Evolutionary conservation across 768 basidiomycete species (phyloP), one percentile per base, ranked within the genome.

Genomic region (Lentinula aciculospora): DNA sequence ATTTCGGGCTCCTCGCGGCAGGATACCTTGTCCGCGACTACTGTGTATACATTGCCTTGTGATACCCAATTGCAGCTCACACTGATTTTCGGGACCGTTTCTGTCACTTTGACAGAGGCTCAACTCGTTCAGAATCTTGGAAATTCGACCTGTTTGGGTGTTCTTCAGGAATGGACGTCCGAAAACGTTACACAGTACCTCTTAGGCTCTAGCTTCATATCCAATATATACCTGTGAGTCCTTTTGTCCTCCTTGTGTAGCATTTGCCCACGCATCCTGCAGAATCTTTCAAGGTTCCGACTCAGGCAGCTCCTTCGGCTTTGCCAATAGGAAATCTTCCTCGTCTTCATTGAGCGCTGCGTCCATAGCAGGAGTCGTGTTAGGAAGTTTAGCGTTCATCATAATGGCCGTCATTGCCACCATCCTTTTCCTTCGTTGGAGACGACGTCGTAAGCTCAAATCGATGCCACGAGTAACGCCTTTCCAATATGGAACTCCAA

Each of bases 141-240:
- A 44, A 46, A 56, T 29, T 44, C 40, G 12, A 46, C 40, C 12
- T 56, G 54, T 36, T 6, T 44, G 31, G 54, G 54, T 19, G 40
- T 46, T 10, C 28, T 56, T 8, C 39, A 56, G n/a, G 54, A 56
- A 45, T 56, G 54, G 54, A 23, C 54, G 29, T 25, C 32, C 32
- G 40, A 44, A 2, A 44, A 29, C 13, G 44, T 44, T 15, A 46
- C 40, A 23, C 21, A 21, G 36, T 56, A 44, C 25, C 9, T 56
- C 12, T 27, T 56, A 32, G 54, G 54, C 15, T 8, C 40, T 23
- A 44, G 27, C 28, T n/a, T 44, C 1, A 56, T 56, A 21, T 44
- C 54, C 2, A 56, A 56, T 13, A 44, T 56, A 29, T 56, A 56
- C 40, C n/a, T 56, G 54, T 56, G n/a, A 21, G 54, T 56, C 13